phyloP scores from a whole-genome alignment of 805 yeast genomes.

The Candida golubevii region DNA sequence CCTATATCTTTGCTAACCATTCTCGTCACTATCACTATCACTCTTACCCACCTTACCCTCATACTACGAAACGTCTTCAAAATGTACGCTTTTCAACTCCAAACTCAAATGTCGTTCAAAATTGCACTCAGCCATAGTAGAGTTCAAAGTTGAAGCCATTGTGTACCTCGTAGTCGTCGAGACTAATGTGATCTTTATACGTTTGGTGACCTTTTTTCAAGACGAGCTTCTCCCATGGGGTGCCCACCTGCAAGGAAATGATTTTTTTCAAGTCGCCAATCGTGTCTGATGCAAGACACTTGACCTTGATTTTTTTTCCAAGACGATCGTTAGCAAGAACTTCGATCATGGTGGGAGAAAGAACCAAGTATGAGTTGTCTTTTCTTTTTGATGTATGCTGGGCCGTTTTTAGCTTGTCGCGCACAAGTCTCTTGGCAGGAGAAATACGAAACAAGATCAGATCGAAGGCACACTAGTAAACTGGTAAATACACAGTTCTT shows the following conservation, averaged over 20 bases:
- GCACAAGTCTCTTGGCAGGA: not conserved
- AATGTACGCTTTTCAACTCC: too few species aligned
- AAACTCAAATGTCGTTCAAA: too few species aligned
- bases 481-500: too few species aligned
- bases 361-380: not conserved
- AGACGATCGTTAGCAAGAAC: conserved; percentile 50
- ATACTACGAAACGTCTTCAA: too few species aligned
- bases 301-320: conserved; percentile 84
- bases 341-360: conserved; percentile 32
- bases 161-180: conserved; percentile 94
- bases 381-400: not conserved
- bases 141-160: conserved; percentile 84
- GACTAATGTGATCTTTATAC: conserved; percentile 81
- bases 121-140: conserved; percentile 46
- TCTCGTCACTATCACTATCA: too few species aligned
- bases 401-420: not conserved
- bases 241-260: conserved; percentile 78
- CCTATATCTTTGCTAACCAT: too few species aligned
- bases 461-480: too few species aligned
- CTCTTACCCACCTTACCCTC: too few species aligned
- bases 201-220: conserved; percentile 83
- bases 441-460: too few species aligned
- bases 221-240: conserved; percentile 57
- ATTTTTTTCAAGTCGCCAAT: conserved; percentile 88
- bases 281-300: conserved; percentile 80